These are phyloP conservation scores for Hysterangium stoloniferum DNA, from an alignment of 768 basidiomycete genomes.

Conservation along the genomic window DNA sequence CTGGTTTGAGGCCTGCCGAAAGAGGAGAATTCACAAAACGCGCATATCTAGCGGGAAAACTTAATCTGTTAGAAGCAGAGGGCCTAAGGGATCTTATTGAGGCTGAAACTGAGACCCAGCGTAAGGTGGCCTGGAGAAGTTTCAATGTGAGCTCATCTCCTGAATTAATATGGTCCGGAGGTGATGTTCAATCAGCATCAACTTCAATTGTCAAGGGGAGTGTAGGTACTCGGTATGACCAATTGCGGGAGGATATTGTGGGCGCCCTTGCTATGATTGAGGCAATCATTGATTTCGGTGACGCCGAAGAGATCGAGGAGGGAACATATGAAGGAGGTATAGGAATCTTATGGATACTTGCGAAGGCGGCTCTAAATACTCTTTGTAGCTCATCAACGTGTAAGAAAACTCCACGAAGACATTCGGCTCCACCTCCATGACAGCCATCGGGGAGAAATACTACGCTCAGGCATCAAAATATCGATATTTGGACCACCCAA, in stretches of 20 bases:
- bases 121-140: constrained; percentile 52
- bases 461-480: constrained; percentile 73
- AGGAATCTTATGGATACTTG: constrained; percentile 8
- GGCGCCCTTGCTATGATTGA: constrained; percentile 72
- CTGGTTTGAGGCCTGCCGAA: constrained; percentile 68
- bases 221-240: constrained; percentile 50
- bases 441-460: constrained; percentile 71
- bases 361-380: neutral
- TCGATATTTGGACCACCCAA: constrained; percentile 92
- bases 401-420: constrained; percentile 36
- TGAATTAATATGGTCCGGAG: constrained; percentile 7
- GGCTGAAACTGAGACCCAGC: constrained; percentile 79
- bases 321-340: constrained; percentile 66
- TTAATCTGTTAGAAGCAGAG: constrained; percentile 87
- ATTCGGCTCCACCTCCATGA: constrained; percentile 60
- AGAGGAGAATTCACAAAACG: constrained; percentile 86
- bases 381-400: constrained; percentile 45
- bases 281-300: constrained; percentile 89
- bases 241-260: constrained; percentile 58
- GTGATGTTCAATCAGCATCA: neutral
- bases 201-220: constrained; percentile 42
- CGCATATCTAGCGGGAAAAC: constrained; percentile 70
- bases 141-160: constrained; percentile 4
- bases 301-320: constrained; percentile 86
- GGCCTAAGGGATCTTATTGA: constrained; percentile 82